phyloP scores from a whole-genome alignment of 495 filamentous ascomycete genomes.

The Annulohypoxylon maeteangense region DNA sequence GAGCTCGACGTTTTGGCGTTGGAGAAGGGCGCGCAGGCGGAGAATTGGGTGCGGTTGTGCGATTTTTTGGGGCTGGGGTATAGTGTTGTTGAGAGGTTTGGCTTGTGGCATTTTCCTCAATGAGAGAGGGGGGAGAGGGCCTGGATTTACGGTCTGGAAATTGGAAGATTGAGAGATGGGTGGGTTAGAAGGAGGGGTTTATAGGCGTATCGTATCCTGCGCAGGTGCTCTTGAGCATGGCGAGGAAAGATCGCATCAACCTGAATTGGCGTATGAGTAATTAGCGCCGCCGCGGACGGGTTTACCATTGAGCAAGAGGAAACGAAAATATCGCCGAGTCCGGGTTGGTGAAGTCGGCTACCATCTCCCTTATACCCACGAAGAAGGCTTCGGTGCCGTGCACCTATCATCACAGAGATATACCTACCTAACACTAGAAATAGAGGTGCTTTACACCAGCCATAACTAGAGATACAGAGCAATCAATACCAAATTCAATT shows the following conservation, averaged over 20 bases:
- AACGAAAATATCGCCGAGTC: not conserved
- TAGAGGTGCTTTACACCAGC: no score
- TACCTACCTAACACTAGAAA: no score
- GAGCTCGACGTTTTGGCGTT: constrained; percentile 42
- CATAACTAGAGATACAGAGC: no score
- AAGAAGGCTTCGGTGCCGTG: not conserved
- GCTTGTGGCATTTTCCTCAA: constrained; percentile 46
- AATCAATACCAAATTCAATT: no score
- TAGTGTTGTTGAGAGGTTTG: constrained; percentile 45
- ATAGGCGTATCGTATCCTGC: not conserved
- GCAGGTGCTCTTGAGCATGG: not conserved
- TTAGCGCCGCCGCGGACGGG: not conserved
- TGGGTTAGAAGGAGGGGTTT: not conserved
- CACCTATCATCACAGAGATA: no score
- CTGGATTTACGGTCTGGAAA: not conserved
- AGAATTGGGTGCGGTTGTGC: constrained; percentile 49
- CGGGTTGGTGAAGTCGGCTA: not conserved
- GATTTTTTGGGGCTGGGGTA: constrained; percentile 48
- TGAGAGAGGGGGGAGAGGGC: not conserved
- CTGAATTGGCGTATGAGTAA: not conserved
- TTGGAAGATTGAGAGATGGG: not conserved
- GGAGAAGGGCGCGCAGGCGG: constrained; percentile 37
- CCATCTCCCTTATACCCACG: not conserved
- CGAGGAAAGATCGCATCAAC: not conserved
- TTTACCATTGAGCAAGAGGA: not conserved